Conservation (phyloP, 1,284 basidiomycete species). For the Macrocystidia cucumis region DNA sequence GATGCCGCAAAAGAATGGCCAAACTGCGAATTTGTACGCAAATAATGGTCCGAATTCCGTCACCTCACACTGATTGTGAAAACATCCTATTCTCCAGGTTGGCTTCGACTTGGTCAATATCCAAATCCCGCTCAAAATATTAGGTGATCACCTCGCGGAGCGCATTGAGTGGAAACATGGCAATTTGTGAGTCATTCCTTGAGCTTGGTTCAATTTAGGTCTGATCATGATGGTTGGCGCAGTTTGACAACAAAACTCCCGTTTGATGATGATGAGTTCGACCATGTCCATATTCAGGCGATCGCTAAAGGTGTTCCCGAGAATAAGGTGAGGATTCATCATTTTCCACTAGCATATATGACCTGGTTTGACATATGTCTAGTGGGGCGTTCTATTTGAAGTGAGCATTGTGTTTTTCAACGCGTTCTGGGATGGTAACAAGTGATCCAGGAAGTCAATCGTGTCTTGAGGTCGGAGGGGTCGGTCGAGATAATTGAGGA, state of each 20-base stretch:
- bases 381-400: slow-evolving; percentile 68
- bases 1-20: slow-evolving; percentile 69
- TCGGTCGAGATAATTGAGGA: slow-evolving; percentile 67
- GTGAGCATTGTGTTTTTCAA: slow-evolving; percentile 29
- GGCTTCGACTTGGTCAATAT: slow-evolving; percentile 71
- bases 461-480: slow-evolving; percentile 60
- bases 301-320: slow-evolving; percentile 66
- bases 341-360: slow-evolving; percentile 21
- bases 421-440: no score
- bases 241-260: slow-evolving; percentile 68
- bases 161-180: slow-evolving; percentile 67
- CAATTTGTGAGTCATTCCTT: slow-evolving; percentile 50
- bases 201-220: no score
- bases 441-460: slow-evolving; percentile 65
- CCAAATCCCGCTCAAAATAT: slow-evolving; percentile 45
- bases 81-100: slow-evolving; percentile 38
- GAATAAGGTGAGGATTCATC: slow-evolving; percentile 44
- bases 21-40: slow-evolving; percentile 56
- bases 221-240: neutral
- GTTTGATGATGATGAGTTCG: slow-evolving; percentile 73
- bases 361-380: slow-evolving; percentile 20
- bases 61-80: no score
- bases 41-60: no score
- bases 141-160: slow-evolving; percentile 39
- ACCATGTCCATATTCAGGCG: slow-evolving; percentile 61